These are phyloP conservation scores for Mycena galericulata DNA, from an alignment of 768 basidiomycete species.

Conservation along the genomic window DNA sequence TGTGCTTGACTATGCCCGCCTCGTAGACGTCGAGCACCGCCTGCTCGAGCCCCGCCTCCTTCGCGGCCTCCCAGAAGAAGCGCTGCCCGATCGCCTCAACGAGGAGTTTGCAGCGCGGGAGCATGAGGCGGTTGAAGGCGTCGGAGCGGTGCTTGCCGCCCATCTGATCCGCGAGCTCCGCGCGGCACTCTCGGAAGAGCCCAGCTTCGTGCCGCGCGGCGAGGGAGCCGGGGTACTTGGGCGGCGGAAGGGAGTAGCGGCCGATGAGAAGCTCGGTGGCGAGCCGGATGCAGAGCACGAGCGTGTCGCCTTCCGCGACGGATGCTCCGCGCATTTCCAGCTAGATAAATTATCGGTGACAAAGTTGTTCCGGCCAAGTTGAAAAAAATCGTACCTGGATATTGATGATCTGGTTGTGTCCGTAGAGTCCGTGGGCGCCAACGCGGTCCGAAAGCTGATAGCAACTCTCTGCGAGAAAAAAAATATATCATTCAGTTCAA, in stretches of 20 bases:
- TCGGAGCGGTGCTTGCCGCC: neutral
- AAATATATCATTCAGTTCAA: neutral
- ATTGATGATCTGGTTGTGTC: conserved; percentile 7
- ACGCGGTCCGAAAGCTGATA: neutral
- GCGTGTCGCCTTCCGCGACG: conserved; percentile 9
- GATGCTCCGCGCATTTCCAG: conserved; percentile 6
- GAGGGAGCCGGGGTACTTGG: neutral
- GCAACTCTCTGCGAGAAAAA: conserved; percentile 8
- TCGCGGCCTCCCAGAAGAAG: conserved; percentile 8
- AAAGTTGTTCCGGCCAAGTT: no score
- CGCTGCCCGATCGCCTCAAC: conserved; percentile 7
- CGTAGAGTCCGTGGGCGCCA: conserved; percentile 2
- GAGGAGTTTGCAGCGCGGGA: neutral
- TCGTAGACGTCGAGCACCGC: conserved; percentile 8
- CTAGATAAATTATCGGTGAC: neutral
- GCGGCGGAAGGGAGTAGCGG: neutral
- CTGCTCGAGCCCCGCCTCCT: neutral
- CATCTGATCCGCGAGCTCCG: neutral
- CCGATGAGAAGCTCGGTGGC: conserved; percentile 13
- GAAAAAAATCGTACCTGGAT: neutral
- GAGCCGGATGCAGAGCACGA: conserved; percentile 2
- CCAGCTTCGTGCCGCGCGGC: neutral
- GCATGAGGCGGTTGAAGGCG: neutral
- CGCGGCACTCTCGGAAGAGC: neutral
- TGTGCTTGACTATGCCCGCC: conserved; percentile 2